Percentiles rank a stretch among this genome's conserved stretches.
Evolutionary conservation across 2,329 filamentous ascomycete genomes (phyloP).

Genomic region (Macrophomina phaseolina): DNA sequence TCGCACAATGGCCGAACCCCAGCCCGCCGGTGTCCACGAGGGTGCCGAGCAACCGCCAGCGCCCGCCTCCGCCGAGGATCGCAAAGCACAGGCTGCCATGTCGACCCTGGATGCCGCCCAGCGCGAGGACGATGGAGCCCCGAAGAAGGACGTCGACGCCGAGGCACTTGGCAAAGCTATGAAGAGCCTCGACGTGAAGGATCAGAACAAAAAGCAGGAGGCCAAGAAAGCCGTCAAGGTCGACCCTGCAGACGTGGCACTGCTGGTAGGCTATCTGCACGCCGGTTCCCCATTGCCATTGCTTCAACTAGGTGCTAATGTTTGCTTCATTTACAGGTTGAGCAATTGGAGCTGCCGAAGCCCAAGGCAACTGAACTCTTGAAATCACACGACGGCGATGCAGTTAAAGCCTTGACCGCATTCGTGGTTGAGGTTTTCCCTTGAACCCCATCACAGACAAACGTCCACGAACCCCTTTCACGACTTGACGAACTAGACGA

Average conservation of each 20-base stretch:
- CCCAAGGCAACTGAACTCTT: constrained; percentile 76
- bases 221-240: constrained; percentile 67
- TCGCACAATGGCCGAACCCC: constrained; percentile 64
- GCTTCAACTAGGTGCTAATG: not conserved
- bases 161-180: constrained; percentile 76
- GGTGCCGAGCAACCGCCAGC: constrained; percentile 59
- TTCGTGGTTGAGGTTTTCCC: constrained; percentile 54
- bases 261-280: constrained; percentile 64
- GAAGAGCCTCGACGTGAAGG: constrained; percentile 61
- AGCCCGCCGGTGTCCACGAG: constrained; percentile 64
- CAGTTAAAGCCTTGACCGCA: constrained; percentile 69
- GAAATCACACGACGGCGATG: constrained; percentile 72
- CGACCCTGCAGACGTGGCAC: constrained; percentile 70
- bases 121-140: constrained; percentile 52
- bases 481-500: constrained; percentile 11
- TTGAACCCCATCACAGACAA: not conserved
- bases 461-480: not conserved
- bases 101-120: constrained; percentile 68
- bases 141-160: constrained; percentile 67
- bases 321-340: constrained; percentile 54
- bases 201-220: constrained; percentile 55
- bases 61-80: constrained; percentile 68
- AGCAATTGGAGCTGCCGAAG: constrained; percentile 75
- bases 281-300: not conserved
- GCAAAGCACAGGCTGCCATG: constrained; percentile 76